Conservation (phyloP, 176 grass and related monocot species). For the Oryza coarctata region DNA sequence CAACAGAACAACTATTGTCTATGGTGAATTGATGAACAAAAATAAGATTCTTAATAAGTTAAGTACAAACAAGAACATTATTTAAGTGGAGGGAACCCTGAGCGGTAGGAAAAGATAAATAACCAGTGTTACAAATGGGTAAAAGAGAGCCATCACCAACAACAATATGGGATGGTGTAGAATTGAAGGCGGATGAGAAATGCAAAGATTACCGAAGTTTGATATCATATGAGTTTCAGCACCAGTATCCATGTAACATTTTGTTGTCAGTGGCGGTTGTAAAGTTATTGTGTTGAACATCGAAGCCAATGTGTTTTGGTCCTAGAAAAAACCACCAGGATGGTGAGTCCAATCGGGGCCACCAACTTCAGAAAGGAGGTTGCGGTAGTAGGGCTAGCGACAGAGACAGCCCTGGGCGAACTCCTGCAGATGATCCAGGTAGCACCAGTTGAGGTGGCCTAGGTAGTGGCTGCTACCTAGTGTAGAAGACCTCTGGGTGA, state of each 20-base stretch:
- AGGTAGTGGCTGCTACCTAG: not conserved
- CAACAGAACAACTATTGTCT: too few relatives aligned
- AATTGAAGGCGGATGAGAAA: not conserved
- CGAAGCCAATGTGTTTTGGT: not conserved
- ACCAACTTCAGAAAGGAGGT: not conserved
- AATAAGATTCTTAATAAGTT: too few relatives aligned
- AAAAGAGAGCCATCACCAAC: not conserved
- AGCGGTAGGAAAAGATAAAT: not conserved
- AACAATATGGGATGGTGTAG: not conserved
- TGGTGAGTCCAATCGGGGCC: not conserved
- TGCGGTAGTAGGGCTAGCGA: not conserved
- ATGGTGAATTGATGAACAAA: too few relatives aligned
- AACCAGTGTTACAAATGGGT: not conserved
- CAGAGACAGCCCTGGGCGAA: too few relatives aligned
- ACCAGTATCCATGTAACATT: not conserved
- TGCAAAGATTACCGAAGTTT: too few relatives aligned
- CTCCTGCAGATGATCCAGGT: not conserved
- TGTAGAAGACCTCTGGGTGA: not conserved
- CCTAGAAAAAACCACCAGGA: not conserved
- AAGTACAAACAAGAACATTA: too few relatives aligned
- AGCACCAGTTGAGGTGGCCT: not conserved
- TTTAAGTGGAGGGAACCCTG: too few relatives aligned
- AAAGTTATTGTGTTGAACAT: not conserved
- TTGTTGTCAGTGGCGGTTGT: not conserved
- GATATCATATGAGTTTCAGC: not conserved